These are phyloP conservation scores for Colletotrichum neosansevieriae DNA, from an alignment of 2,329 filamentous ascomycete species.

Conservation along the genomic window DNA sequence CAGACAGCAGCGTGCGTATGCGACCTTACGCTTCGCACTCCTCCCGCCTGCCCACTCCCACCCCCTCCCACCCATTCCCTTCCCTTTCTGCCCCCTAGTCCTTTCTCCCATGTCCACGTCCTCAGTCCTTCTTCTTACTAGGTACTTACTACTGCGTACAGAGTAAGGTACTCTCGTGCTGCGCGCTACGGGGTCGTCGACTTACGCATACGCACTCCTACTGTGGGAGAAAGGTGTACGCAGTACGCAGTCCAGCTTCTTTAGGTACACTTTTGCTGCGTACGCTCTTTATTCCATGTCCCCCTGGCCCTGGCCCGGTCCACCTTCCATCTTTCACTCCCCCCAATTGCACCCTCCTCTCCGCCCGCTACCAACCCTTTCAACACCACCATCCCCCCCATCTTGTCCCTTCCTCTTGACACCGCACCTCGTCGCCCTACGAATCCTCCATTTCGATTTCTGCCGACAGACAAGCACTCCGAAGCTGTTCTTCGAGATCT, in stretches of 20 bases:
- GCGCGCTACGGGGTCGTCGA: conserved; percentile 2
- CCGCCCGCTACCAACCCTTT: conserved; percentile 41
- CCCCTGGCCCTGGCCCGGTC: conserved; percentile 8
- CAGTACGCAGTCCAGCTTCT: too few relatives aligned
- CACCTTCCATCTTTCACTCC: neutral
- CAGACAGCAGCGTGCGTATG: conserved; percentile 39
- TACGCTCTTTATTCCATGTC: conserved; percentile 31
- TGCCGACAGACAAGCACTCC: conserved; percentile 25
- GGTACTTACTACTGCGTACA: too few relatives aligned
- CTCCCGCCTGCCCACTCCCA: conserved; percentile 9
- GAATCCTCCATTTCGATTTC: conserved; percentile 36
- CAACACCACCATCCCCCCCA: conserved; percentile 41
- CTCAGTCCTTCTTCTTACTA: too few relatives aligned
- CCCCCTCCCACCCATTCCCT: conserved; percentile 12
- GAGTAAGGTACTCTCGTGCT: conserved; percentile 10
- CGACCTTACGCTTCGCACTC: conserved; percentile 31
- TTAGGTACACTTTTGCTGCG: conserved; percentile 10
- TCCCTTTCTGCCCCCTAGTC: neutral
- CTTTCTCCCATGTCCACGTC: conserved; percentile 14
- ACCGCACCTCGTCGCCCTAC: conserved; percentile 31
- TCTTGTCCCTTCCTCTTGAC: conserved; percentile 36
- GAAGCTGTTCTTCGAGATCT: conserved; percentile 11
- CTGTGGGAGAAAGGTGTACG: conserved; percentile 5
- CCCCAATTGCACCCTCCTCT: conserved; percentile 39
- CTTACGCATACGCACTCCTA: conserved; percentile 15